Conservation (phyloP, 208 protist species). For the Trypanosoma brucei region DNA sequence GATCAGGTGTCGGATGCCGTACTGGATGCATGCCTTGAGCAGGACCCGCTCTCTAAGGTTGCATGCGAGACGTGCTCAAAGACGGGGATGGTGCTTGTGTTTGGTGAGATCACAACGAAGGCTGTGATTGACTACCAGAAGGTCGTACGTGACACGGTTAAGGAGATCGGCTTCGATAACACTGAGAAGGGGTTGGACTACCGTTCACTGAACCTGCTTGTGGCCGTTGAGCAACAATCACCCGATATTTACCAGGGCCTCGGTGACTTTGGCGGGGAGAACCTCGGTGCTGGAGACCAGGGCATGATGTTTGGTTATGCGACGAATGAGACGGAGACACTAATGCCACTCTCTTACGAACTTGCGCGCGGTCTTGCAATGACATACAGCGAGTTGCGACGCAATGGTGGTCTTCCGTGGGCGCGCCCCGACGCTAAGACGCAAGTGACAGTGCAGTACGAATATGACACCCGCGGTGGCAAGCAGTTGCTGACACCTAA, state of each 20-base stretch:
- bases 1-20: conserved; percentile 99
- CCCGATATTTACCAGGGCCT: conserved; percentile 98
- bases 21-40: conserved; percentile 97
- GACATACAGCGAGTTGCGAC: conserved; percentile 95
- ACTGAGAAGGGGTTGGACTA: conserved; percentile 96
- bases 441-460: conserved; percentile 99
- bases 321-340: conserved; percentile 97
- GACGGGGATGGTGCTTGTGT: conserved; percentile 98
- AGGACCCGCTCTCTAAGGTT: conserved; percentile 97
- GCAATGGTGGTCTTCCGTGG: conserved; percentile 92
- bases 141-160: conserved; percentile 95
- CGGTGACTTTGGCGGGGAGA: conserved; percentile 91
- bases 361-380: conserved; percentile 92
- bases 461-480: conserved; percentile 83
- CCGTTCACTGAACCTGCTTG: conserved; percentile 97
- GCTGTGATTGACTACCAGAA: conserved; percentile 97
- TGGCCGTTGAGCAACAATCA: conserved; percentile 98
- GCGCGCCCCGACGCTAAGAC: conserved; percentile 99
- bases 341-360: conserved; percentile 98
- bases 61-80: conserved; percentile 98
- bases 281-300: conserved; percentile 99
- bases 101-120: conserved; percentile 99
- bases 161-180: conserved; percentile 98
- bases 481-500: conserved; percentile 87
- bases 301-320: conserved; percentile 99